Evolutionary conservation across 768 basidiomycete species (phyloP), one percentile per base, ranked within the genome.

Genomic region (Tylopilus rubrobrunneus): DNA sequence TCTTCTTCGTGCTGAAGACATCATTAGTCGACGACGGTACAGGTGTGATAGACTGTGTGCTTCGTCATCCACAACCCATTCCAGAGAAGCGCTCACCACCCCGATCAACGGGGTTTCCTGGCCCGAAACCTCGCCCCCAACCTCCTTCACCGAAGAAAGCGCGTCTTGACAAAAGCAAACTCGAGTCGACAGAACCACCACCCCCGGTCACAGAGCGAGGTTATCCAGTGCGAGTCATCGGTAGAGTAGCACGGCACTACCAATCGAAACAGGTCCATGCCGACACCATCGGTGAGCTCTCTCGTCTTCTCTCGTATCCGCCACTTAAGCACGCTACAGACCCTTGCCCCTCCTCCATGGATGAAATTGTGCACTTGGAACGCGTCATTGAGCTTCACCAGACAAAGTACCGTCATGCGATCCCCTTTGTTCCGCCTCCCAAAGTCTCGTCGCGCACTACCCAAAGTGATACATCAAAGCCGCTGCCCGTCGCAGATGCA

Each of bases 21-120:
- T 45, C 19, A 7, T 28, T 48, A 91, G 87, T 91, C 54, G 89
- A 92, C 62, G 89, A 92, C 59, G 87, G 88, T 6, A 86, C 87
- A 2, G 82, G 73, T 28, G 82, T 86, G 4, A 75, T 92, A 25
- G 88, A 91, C 44, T 91, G 89, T 61, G 62, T 73, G 3, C 77
- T 82, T 62, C 73, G 71, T 23, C 71, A 73, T 40, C 66, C 68
- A 34, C 71, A 68, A n/a, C 66, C 66, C 6, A 57, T 66, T 10
- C 56, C 62, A 1, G 40, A 49, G 25, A 27, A 34, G 4, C 62
- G 47, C n/a, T 45, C 51, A 15, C 40, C 49, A 1, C 51, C 51
- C 15, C 66, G 49, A 56, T 45, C 33, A 21, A 28, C 29, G 1
- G 28, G 52, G n/a, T 47, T 43, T 33, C 29, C 49, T 12, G 50